Conservation (phyloP, 1,284 basidiomycete genomes). For the Papiliotrema laurentii region DNA sequence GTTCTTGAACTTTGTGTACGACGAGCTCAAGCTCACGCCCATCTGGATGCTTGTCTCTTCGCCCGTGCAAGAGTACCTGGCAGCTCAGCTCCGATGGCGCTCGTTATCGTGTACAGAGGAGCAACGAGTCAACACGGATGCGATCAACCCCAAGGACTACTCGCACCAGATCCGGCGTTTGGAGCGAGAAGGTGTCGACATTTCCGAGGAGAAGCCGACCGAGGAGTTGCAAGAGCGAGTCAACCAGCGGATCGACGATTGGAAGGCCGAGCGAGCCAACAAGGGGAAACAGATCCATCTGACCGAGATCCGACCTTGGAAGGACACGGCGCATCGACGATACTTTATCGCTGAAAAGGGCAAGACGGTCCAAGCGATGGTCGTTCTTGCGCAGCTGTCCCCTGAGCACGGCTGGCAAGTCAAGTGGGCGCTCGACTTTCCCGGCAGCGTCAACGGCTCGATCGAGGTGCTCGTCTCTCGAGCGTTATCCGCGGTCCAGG, state of each 20-base stretch:
- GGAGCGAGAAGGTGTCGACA: constrained; percentile 53
- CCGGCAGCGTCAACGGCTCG: constrained; percentile 54
- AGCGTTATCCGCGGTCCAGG: constrained; percentile 52
- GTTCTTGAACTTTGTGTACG: constrained; percentile 48
- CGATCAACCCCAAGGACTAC: constrained; percentile 49
- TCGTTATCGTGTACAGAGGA: constrained; percentile 55
- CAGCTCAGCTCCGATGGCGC: constrained; percentile 53
- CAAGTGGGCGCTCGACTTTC: constrained; percentile 60
- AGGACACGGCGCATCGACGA: constrained; percentile 54
- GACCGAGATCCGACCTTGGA: constrained; percentile 56
- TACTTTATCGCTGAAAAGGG: constrained; percentile 56
- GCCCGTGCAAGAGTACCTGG: constrained; percentile 52
- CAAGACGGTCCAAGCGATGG: constrained; percentile 50
- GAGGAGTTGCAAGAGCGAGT: constrained; percentile 47
- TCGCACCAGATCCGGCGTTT: constrained; percentile 53
- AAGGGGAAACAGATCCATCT: constrained; percentile 58
- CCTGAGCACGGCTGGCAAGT: constrained; percentile 56
- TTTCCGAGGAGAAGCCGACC: constrained; percentile 45
- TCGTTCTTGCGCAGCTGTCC: constrained; percentile 56
- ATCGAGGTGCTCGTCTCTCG: constrained; percentile 53
- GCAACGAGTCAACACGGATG: constrained; percentile 54
- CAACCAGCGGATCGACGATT: constrained; percentile 52
- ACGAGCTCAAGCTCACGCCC: constrained; percentile 51
- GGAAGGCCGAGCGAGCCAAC: constrained; percentile 46
- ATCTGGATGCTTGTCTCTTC: constrained; percentile 55